Base-by-base conservation (phyloP, 2,329 filamentous ascomycete species). In the Cephalotrichum gorgonifer region DNA sequence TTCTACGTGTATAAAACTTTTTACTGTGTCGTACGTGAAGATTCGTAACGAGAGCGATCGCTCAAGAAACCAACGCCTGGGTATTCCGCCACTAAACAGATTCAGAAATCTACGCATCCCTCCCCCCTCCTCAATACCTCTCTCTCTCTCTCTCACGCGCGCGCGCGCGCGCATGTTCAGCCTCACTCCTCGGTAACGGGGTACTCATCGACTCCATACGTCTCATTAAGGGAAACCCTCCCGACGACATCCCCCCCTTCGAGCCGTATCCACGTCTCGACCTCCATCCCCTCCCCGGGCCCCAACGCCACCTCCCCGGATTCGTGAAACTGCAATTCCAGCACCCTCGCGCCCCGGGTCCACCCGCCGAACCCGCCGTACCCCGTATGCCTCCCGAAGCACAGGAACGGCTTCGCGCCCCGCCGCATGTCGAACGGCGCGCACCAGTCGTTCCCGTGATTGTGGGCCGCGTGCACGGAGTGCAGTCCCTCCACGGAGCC, bases 321-420 rank as follows among this genome's bases (percentile, higher is more conserved):
- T 20, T 20, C 35, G 22, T 39, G 63, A 1, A 83, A 54, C 2
- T 69, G 55, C 12, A 85, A 63, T 54, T 83, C 17, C 15, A 48
- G 35, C 14, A 48, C 75, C 1, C 80, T 68, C 4, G 73, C 71
- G 2, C 83, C 83, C 0, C 83, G 74, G 9, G 74, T 73, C 76
- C 77, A 85, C 43, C 70, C 68, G 0, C 22, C 22, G 55, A 87
- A 87, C 0, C 84, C 83, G 0, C 83, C 84, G 49, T 86, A 86
- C 0, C 84, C 83, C 0, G 79, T 75, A 54, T 83, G 82, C 54
- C 84, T 77, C 5, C 80, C 79, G 56, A 83, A 85, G 55, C 73
- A 76, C 9, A 76, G 55, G 43, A 54, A 54, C 11, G 50, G 47
- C 14, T 71, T 66, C n/a, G 70, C 56, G 2, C 71, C 71, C 50